phyloP scores from a whole-genome alignment of 768 basidiomycete species.

The Kwoniella heveanensis region DNA sequence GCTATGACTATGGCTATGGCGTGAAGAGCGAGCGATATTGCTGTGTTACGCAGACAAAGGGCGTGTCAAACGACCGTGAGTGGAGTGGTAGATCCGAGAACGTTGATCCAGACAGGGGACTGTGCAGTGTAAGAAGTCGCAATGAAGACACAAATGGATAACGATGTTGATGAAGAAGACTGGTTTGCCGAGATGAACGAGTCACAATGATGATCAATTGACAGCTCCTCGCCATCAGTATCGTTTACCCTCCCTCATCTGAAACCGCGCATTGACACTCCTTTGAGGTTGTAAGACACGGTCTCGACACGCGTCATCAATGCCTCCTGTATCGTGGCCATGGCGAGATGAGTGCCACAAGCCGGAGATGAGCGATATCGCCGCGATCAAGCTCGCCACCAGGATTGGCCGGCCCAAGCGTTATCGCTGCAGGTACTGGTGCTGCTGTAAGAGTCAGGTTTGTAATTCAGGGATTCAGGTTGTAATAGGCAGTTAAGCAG shows the following conservation, averaged over 20 bases:
- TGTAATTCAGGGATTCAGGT: neutral
- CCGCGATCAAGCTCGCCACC: neutral
- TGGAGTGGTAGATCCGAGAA: neutral
- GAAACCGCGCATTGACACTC: neutral
- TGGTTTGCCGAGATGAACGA: neutral
- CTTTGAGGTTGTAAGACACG: neutral
- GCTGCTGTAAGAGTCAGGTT: neutral
- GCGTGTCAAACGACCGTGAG: conserved; percentile 23
- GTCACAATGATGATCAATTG: neutral
- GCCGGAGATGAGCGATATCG: neutral
- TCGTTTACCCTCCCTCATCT: neutral
- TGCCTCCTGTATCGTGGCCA: neutral
- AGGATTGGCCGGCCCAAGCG: neutral
- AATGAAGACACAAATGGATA: neutral
- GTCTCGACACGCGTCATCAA: neutral
- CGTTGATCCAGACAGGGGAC: neutral
- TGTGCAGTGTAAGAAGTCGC: no score
- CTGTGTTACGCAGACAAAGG: neutral
- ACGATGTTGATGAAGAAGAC: neutral
- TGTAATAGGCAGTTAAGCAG: neutral
- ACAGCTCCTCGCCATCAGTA: neutral
- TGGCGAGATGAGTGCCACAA: neutral
- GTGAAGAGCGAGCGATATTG: neutral
- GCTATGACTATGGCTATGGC: neutral
- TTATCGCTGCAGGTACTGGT: no score